phyloP scores from a whole-genome alignment of 1,284 basidiomycete species.

The Tilletia caries region DNA sequence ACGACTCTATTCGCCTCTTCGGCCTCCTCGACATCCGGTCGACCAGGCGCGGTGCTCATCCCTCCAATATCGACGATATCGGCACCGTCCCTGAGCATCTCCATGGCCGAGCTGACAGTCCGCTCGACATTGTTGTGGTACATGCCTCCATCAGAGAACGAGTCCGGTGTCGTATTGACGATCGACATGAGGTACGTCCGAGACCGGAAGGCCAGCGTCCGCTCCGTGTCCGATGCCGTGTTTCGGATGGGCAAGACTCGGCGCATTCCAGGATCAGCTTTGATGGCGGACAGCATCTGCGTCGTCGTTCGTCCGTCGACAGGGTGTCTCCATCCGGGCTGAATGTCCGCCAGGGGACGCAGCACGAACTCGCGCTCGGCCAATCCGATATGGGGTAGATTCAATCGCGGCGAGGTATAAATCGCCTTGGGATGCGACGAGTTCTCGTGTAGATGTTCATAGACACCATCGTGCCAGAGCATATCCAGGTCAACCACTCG shows the following conservation, averaged over 20 bases:
- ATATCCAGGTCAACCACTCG: conserved; percentile 89
- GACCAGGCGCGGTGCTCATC: conserved; percentile 63
- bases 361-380: conserved; percentile 87
- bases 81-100: conserved; percentile 55
- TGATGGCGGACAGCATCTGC: conserved; percentile 41
- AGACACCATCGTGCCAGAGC: conserved; percentile 68
- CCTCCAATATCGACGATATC: conserved; percentile 89
- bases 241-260: conserved; percentile 33
- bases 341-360: conserved; percentile 71
- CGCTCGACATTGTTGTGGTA: conserved; percentile 58
- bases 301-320: conserved; percentile 36
- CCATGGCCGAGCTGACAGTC: conserved; percentile 25
- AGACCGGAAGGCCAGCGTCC: conserved; percentile 34
- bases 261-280: conserved; percentile 29
- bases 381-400: conserved; percentile 78
- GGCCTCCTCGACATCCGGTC: conserved; percentile 51
- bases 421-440: not conserved
- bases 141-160: conserved; percentile 82
- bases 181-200: conserved; percentile 83
- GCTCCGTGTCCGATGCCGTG: not conserved
- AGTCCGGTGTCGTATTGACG: conserved; percentile 91
- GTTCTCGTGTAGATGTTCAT: conserved; percentile 59
- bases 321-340: conserved; percentile 49
- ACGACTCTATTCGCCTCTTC: conserved; percentile 69
- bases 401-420: conserved; percentile 61